Evolutionary conservation across 495 filamentous ascomycete genomes (phyloP), one percentile per base, ranked within the genome.

Genomic region (Aspergillus avenaceus): DNA sequence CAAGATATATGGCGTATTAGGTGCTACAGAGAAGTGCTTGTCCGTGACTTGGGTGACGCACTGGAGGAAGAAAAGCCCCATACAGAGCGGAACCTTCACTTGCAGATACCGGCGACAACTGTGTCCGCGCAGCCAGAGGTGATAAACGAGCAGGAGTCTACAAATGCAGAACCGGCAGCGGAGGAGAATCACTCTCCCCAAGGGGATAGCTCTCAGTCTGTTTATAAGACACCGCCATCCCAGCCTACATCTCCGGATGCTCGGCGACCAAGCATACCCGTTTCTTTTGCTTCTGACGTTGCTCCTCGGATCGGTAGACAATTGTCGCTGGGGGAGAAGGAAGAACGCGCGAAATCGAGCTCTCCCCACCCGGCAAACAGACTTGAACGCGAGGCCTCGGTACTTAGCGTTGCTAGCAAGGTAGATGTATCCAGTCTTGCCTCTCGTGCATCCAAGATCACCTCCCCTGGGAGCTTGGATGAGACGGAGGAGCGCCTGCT

Each of bases 1-100:
- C 90, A 91, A 64, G 91, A 96, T 53, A 92, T 96, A 11, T 97
- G 90, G 90, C 88, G 85, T 22, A 78, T 91, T 50, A 91, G 81
- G 62, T 97, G 91, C 53, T 90, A 97, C 65, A 85, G 85, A 44
- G 91, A 96, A 60, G 88, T 99, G 47, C 77, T 97, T 11, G 73
- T 80, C 1, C 71, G 90, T 67, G 93, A 97, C 61, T 71, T 97
- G 31, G 86, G 90, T 49, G 88, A 96, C 48, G 90, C 95, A 18
- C 57, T 60, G 6, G 58, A 53, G 12, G 48, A 59, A 16, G 44
- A 53, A 25, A 47, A 58, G 14, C 54, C 61, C 0, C 27, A 59
- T 29, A 42, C 51, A n/a, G 59, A 67, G 23, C 47, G 52, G 29
- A 52, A 56, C 8, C 49, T 59, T 14, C 53, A 56, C 7, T 41